Conservation (phyloP, 176 grass and related monocot genomes). For the Leersia perrieri region DNA sequence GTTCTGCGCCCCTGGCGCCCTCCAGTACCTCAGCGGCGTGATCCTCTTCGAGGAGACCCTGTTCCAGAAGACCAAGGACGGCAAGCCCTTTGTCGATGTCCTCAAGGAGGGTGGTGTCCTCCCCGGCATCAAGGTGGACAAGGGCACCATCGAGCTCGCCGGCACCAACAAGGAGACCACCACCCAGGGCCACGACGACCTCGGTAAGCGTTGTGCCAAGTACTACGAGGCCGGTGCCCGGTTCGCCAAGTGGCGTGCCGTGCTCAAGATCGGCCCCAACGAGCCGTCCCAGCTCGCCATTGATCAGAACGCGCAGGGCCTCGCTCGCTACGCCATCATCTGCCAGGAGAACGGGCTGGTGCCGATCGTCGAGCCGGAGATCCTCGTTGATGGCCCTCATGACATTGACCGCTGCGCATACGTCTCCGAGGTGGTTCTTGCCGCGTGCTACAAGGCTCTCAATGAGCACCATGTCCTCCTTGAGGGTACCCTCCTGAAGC, state of each 20-base stretch:
- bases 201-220: not conserved
- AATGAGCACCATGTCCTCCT: not conserved
- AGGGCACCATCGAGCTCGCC: not conserved
- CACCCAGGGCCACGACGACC: not conserved
- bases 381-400: not conserved
- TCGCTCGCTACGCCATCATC: not conserved
- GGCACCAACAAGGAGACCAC: not conserved
- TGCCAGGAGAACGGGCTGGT: not conserved
- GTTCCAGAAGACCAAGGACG: not conserved
- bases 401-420: not conserved
- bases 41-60: conserved; percentile 7
- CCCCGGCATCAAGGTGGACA: not conserved
- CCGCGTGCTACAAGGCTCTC: not conserved
- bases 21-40: not conserved
- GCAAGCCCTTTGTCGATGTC: not conserved
- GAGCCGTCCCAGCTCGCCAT: not conserved
- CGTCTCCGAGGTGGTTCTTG: not conserved
- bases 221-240: not conserved
- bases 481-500: not conserved
- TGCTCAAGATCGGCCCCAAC: not conserved
- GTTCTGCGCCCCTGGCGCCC: not conserved
- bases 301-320: not conserved
- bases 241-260: not conserved
- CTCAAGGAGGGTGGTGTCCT: not conserved
- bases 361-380: not conserved